Base-by-base conservation (phyloP, 257 asterid genomes). In the Penstemon barbatus region DNA sequence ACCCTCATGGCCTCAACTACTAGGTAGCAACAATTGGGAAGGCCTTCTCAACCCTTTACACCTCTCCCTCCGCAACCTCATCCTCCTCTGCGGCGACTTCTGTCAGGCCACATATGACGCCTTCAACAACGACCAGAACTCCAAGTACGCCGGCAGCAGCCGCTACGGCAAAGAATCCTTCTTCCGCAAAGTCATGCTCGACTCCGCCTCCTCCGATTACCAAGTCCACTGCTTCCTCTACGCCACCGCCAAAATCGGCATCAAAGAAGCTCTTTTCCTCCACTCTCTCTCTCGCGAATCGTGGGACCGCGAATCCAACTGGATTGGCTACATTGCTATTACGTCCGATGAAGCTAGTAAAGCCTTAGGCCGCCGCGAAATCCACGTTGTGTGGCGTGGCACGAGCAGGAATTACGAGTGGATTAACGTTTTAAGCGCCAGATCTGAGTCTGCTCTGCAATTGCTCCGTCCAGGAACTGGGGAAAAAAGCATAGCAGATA, bases 271-370 rank as follows among this genome's bases (percentile, higher is more conserved):
- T 42, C n/a, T 92, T 36, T 75, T 92, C 68, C 73, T 92, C 3
- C 92, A 78, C 73, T 85, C 93, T 11, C 75, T 70, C 13, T 86
- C 97, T 0, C 87, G 89, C 0, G 90, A 92, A 0, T 45, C 89
- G 0, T 89, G 97, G 98, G 98, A 92, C 81, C 69, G 90, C 6
- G 97, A 92, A 45, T 87, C 98, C 49, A 92, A 92, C 8, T 92
- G 91, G 95, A 87, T 92, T 37, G 98, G 98, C 45, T 87, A 87
- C 77, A 69, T 92, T 18, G 92, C 96, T 3, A 51, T 75, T 54
- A 83, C 96, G 42, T 54, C 84, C 8, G 96, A 92, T 57, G 81
- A 71, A 10, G 83, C 25, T 10, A 80, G 85, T 61, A 63, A 12
- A 42, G 56, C 75, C 10, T 54, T 83, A 5, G 98, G 97, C 71